Evolutionary conservation across 345 rosid genomes (phyloP).

Genomic region (Tarenaya hassleriana): DNA sequence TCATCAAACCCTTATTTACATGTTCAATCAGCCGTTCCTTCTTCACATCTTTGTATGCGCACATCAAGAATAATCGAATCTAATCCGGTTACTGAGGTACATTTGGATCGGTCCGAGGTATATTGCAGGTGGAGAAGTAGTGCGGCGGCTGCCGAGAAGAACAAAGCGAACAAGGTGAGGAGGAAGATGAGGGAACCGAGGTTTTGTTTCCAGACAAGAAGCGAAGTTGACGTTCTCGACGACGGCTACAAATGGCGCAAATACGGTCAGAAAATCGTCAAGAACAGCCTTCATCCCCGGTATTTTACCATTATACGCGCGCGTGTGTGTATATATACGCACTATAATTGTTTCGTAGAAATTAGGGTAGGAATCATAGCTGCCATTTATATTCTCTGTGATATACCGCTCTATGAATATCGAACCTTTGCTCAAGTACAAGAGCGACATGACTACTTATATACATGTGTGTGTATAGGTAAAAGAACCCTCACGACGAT

Average conservation of each 20-base stretch:
- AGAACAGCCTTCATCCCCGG: slow-evolving; percentile 98
- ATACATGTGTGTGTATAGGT: not conserved
- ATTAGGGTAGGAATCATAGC: slow-evolving; percentile 17
- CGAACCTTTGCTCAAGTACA: slow-evolving; percentile 19
- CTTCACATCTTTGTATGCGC: no score
- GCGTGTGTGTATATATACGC: not conserved
- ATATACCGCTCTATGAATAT: not conserved
- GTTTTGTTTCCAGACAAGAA: slow-evolving; percentile 96
- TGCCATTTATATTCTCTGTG: slow-evolving; percentile 18
- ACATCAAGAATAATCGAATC: no score
- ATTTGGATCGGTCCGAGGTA: no score
- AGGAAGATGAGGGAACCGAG: slow-evolving; percentile 97
- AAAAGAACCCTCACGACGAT: no score
- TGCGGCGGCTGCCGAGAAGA: slow-evolving; percentile 51
- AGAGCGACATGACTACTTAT: slow-evolving; percentile 6
- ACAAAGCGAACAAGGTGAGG: slow-evolving; percentile 59
- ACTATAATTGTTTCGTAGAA: slow-evolving; percentile 16
- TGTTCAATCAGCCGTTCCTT: no score
- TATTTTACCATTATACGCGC: slow-evolving; percentile 20
- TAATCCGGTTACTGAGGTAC: no score
- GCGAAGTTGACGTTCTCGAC: slow-evolving; percentile 92
- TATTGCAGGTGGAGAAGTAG: slow-evolving; percentile 63
- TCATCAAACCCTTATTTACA: no score
- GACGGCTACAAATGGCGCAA: slow-evolving; percentile 98
- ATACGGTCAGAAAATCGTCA: slow-evolving; percentile 97